Base-by-base conservation (phyloP, 179 eudicot genomes). In the Spinacia oleracea region DNA sequence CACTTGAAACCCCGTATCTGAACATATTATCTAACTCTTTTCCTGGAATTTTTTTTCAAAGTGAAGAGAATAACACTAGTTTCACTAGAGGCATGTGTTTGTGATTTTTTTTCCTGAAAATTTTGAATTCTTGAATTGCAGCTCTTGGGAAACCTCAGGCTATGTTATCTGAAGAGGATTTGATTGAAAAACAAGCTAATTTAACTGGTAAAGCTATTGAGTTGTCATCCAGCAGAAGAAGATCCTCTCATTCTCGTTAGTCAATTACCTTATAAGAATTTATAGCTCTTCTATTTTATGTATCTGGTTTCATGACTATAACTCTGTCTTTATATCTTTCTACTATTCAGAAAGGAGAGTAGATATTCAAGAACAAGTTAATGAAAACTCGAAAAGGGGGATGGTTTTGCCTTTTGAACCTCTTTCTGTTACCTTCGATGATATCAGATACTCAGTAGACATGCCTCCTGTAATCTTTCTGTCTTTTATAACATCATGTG, bases 341-440 rank as follows among this genome's bases (percentile, higher is more conserved):
- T 55, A 72, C 45, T 75, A 74, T 78, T 63, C 73, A 81, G 88
- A 64, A 76, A 55, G 78, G 58, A 25, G 53, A 4, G 81, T 65
- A n/a, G 80, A 81, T 32, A 78, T 83, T 62, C 80, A 82, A 79
- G 80, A 69, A 63, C 81, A 69, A 65, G 79, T 74, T 21, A 67
- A 77, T 43, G 80, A 71, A 50, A 83, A 66, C 25, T 83, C 75
- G n/a, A 89, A 79, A 46, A 81, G 80, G 45, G 97, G 96, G 73
- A 89, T 93, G 92, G 86, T 88, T 78, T 89, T 93, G 80, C 98
- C 98, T 50, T 93, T 93, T 80, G 81, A 84, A 56, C 93, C 94
- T 43, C 86, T 92, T 53, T 85, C 91, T 45, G 82, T 93, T 76
- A 81, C 97, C 64, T 93, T 92, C 56, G 89, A 93, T 58, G 91